These are phyloP conservation scores for Coleophoma crateriformis DNA, from an alignment of 2,329 filamentous ascomycete genomes.

Conservation along the genomic window DNA sequence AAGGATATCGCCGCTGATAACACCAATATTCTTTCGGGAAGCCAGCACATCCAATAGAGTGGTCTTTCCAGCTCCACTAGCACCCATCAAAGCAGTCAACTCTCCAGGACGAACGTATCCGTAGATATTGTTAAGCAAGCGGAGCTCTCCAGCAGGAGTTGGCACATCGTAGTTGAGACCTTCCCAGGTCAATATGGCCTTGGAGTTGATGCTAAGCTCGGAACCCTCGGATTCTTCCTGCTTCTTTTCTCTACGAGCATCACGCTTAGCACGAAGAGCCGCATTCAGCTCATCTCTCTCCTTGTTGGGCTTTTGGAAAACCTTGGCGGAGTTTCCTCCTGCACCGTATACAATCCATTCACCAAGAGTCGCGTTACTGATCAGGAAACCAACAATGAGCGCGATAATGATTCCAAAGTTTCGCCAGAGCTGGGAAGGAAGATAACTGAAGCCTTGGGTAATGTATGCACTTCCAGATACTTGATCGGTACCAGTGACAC, in stretches of 20 bases:
- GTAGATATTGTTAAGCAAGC: constrained; percentile 53
- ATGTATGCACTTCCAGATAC: constrained; percentile 69
- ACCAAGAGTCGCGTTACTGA: constrained; percentile 70
- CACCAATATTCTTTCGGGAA: constrained; percentile 57
- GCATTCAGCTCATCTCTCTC: constrained; percentile 63
- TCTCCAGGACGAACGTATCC: constrained; percentile 57
- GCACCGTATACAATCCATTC: constrained; percentile 74
- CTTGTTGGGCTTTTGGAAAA: constrained; percentile 66
- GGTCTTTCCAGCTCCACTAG: constrained; percentile 60
- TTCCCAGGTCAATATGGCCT: constrained; percentile 79
- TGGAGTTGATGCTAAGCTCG: constrained; percentile 52
- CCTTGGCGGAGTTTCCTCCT: constrained; percentile 74
- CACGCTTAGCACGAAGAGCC: constrained; percentile 52
- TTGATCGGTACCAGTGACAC: constrained; percentile 53
- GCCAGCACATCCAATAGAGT: constrained; percentile 61
- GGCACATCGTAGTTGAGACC: constrained; percentile 73
- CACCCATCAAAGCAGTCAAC: constrained; percentile 58
- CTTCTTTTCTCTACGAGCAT: constrained; percentile 43
- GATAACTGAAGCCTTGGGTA: constrained; percentile 61
- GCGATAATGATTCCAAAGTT: constrained; percentile 78
- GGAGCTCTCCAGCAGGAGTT: constrained; percentile 34
- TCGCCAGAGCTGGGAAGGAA: constrained; percentile 65
- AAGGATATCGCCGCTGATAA: constrained; percentile 56
- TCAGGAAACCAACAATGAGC: constrained; percentile 70
- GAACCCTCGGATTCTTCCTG: constrained; percentile 33